Percentiles rank a stretch among this genome's conserved stretches.
Evolutionary conservation across 1,139 yeast species (phyloP).

Genomic region (Protomyces gravidus): DNA sequence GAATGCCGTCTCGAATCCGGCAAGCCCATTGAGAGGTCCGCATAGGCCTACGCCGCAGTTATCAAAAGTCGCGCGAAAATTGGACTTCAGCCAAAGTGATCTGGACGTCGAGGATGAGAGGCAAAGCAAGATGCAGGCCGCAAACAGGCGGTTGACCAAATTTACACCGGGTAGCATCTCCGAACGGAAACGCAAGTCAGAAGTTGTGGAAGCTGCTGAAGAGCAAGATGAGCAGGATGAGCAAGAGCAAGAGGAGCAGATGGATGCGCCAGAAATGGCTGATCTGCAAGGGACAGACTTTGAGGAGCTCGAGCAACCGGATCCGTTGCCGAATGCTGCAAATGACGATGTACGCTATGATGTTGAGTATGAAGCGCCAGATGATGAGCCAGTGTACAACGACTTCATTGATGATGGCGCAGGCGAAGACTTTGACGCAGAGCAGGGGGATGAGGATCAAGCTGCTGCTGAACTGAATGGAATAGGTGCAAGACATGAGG

Average conservation of each 20-base stretch:
- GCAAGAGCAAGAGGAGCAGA: background rate
- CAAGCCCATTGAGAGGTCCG: slow-evolving; percentile 11
- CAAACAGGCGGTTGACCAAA: background rate
- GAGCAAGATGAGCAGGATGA: background rate
- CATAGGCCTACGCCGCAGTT: slow-evolving; percentile 2
- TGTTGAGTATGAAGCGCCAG: background rate
- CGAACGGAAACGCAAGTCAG: background rate
- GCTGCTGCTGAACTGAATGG: background rate
- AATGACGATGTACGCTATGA: slow-evolving; percentile 1
- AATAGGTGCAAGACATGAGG: background rate
- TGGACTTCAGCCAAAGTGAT: slow-evolving; percentile 25
- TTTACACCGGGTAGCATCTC: background rate
- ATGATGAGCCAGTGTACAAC: slow-evolving; percentile 4
- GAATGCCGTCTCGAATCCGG: slow-evolving; percentile 27
- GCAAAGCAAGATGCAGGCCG: background rate
- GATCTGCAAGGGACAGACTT: background rate
- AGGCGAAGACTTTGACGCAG: slow-evolving; percentile 2
- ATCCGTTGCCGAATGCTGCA: background rate
- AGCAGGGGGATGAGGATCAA: background rate
- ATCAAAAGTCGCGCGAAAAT: slow-evolving; percentile 29
- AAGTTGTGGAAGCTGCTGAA: background rate
- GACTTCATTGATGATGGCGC: slow-evolving; percentile 9
- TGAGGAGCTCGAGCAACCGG: background rate
- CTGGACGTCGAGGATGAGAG: slow-evolving; percentile 10
- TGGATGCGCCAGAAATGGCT: background rate